Percentiles rank a stretch among this genome's conserved stretches.
Conservation (phyloP, 495 filamentous ascomycete genomes). For the Trichoderma parareesei region DNA sequence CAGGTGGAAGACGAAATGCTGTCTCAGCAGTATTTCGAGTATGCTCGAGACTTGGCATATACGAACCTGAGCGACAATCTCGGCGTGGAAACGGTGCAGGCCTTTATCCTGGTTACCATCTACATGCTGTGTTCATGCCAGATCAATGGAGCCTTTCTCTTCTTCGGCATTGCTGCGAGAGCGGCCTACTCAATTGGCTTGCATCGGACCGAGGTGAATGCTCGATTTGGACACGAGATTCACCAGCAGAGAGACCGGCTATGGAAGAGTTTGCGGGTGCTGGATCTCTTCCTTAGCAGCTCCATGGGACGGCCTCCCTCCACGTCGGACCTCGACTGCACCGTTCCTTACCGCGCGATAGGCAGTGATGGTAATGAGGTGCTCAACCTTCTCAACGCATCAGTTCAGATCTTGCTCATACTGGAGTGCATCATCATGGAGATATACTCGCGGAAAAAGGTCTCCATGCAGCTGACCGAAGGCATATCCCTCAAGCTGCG, state of each 20-base stretch:
- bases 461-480: conserved; percentile 36
- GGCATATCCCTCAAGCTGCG: conserved; percentile 37
- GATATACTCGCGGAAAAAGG: conserved; percentile 38
- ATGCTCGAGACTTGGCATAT: conserved; percentile 47
- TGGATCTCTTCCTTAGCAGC: conserved; percentile 53
- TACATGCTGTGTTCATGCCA: conserved; percentile 55
- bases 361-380: conserved; percentile 24
- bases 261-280: conserved; percentile 54
- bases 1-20: conserved; percentile 43
- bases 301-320: conserved; percentile 53
- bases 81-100: conserved; percentile 49
- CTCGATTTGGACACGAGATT: conserved; percentile 43
- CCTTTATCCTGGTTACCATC: conserved; percentile 49
- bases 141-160: conserved; percentile 53
- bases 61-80: conserved; percentile 48
- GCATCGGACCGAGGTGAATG: conserved; percentile 53
- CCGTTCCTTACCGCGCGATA: conserved; percentile 29
- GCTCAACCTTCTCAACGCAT: conserved; percentile 36
- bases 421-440: conserved; percentile 34
- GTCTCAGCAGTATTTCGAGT: conserved; percentile 47
- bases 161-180: conserved; percentile 49
- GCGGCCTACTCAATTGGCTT: conserved; percentile 54
- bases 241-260: conserved; percentile 45
- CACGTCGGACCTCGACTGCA: conserved; percentile 51
- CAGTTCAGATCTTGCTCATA: conserved; percentile 35